Base-by-base conservation (phyloP, 768 basidiomycete genomes). In the Leccinum rimulosum region DNA sequence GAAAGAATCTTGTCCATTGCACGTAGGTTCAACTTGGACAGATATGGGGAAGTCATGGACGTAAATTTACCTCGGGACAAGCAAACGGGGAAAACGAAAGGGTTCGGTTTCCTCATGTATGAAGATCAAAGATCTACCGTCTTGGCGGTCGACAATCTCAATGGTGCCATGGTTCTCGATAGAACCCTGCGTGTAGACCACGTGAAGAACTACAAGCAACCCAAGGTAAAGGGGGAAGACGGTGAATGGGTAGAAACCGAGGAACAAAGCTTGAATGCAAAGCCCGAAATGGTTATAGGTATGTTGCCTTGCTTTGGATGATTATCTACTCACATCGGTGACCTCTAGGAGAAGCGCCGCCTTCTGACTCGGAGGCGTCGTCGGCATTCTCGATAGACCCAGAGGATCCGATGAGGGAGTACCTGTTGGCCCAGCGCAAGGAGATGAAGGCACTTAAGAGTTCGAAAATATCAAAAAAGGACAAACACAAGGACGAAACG, bases 51-150 rank as follows among this genome's bases (percentile, higher is more conserved):
- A 69, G 83, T 98, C 35, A 88, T 94, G 79, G 94, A 99, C 68
- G 78, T 98, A 59, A 95, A 98, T 71, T 81, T 99, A 74, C 95
- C 97, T 30, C 83, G 95, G 52, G 94, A 97, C 77, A 95, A 95
- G 70, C 81, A 88, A 56, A 96, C 96, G 0, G 93, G 94, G 27
- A 95, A 96, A 70, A 80, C 88, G 0, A 86, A 78, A 68, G 97
- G 97, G 2, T 99, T 98, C 71, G 95, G 85, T 9, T 99, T 98
- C 78, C 79, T 98, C 62, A 98, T 98, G 97, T 99, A 98, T 74
- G 94, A 96, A 75, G 95, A 99, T 74, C 97, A 99, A 76, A 84
- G 93, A 51, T 96, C 93, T 60, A 99, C 97, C 6, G 74, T 98
- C 53, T 81, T 99, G 52, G 97, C 97, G 9, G 96, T 99, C 61